phyloP scores from a whole-genome alignment of 148 eudicot genomes.

The Heliamphora exappendiculata region DNA sequence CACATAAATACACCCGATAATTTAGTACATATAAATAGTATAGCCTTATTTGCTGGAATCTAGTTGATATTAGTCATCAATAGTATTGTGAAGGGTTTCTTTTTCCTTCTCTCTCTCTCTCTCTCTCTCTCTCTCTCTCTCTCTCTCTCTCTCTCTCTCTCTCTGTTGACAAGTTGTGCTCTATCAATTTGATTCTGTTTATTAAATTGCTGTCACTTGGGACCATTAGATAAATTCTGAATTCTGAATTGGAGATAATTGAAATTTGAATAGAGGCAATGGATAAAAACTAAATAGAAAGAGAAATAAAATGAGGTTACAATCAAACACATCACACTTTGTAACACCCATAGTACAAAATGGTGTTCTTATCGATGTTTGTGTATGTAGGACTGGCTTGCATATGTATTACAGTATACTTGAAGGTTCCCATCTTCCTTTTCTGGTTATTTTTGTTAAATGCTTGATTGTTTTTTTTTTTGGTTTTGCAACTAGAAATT shows the following conservation, averaged over 20 bases:
- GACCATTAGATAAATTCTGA: neutral
- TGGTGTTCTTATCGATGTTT: neutral
- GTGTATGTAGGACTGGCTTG: neutral
- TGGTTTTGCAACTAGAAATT: constrained; percentile 42
- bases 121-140: too few relatives aligned
- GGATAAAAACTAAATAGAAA: neutral
- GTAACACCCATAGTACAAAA: neutral
- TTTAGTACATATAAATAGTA: neutral
- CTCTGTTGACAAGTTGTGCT: neutral
- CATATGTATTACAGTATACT: neutral
- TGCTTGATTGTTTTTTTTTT: neutral
- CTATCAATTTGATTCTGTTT: neutral
- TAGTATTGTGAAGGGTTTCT: too few relatives aligned
- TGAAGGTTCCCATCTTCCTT: neutral
- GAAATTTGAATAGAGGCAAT: neutral
- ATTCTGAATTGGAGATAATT: neutral
- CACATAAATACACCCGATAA: neutral
- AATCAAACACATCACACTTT: neutral
- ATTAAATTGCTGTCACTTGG: neutral
- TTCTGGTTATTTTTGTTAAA: neutral
- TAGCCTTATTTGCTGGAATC: too few relatives aligned
- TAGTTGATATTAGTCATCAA: too few relatives aligned
- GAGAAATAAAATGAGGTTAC: neutral
- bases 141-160: neutral
- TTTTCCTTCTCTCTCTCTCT: too few relatives aligned